These are phyloP conservation scores for Cercophora sp. DNA, from an alignment of 495 filamentous ascomycete genomes.

Conservation along the genomic window DNA sequence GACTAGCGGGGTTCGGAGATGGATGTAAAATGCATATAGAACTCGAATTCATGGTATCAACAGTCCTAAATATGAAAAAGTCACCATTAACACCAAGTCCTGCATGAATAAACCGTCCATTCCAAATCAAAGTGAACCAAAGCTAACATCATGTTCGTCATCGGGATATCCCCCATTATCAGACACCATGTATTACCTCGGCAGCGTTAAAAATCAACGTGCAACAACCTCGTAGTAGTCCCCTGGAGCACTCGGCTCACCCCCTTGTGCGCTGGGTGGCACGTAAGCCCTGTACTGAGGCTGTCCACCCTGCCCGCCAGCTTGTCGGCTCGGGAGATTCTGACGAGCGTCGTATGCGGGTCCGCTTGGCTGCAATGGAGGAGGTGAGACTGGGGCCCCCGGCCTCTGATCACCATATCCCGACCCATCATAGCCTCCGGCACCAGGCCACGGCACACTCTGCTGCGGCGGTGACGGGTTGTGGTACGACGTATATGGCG, in stretches of 20 bases:
- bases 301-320: not conserved
- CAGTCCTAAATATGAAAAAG: too few relatives aligned
- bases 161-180: not conserved
- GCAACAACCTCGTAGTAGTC: constrained; percentile 26
- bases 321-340: constrained; percentile 35
- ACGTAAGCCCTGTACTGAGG: constrained; percentile 36
- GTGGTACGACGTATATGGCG: not conserved
- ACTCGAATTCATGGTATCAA: too few relatives aligned
- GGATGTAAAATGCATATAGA: too few relatives aligned
- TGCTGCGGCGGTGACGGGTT: constrained; percentile 8
- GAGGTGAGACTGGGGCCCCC: constrained; percentile 38
- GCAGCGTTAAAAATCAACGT: constrained; percentile 5
- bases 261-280: constrained; percentile 16
- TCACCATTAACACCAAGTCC: too few relatives aligned
- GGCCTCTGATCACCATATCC: constrained; percentile 27
- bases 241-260: constrained; percentile 21
- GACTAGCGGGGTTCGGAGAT: too few relatives aligned
- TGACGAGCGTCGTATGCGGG: constrained; percentile 39
- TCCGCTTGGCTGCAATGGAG: constrained; percentile 36
- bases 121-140: too few relatives aligned
- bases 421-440: constrained; percentile 8
- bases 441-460: constrained; percentile 31
- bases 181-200: not conserved
- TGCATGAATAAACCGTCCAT: too few relatives aligned
- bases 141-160: too few relatives aligned